Percentiles rank a stretch among this genome's conserved stretches.
phyloP scores from a whole-genome alignment of 23 red algal species.

The Gracilaria caudata region DNA sequence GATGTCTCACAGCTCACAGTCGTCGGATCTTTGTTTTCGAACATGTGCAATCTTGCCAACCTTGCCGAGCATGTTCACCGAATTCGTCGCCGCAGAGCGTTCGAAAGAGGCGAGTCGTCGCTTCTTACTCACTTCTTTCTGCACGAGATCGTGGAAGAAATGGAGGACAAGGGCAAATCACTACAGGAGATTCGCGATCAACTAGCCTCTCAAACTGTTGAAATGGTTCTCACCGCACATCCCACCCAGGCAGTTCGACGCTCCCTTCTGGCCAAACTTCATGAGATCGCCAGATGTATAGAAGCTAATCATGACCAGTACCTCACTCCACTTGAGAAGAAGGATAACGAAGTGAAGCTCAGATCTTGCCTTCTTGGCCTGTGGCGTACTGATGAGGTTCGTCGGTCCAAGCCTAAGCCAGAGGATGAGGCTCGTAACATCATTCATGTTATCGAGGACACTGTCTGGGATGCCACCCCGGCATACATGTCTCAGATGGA shows the following conservation, averaged over 20 bases:
- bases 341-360: constrained; percentile 37
- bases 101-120: constrained; percentile 84
- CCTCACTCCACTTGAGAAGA: constrained; percentile 84
- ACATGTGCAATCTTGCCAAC: constrained; percentile 97
- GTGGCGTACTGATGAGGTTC: constrained; percentile 98
- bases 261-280: constrained; percentile 88
- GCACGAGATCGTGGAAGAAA: constrained; percentile 79
- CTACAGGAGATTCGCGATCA: constrained; percentile 81
- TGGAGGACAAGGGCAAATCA: constrained; percentile 77
- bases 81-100: constrained; percentile 83
- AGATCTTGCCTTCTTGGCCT: constrained; percentile 55
- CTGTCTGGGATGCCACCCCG: constrained; percentile 94
- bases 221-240: constrained; percentile 99
- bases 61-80: constrained; percentile 96
- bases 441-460: constrained; percentile 90
- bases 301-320: constrained; percentile 75
- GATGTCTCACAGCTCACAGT: constrained; percentile 67
- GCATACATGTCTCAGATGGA: constrained; percentile 79
- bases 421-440: constrained; percentile 95
- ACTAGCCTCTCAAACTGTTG: constrained; percentile 77
- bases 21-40: constrained; percentile 91
- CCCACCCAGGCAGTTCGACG: constrained; percentile 97
- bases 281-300: constrained; percentile 79
- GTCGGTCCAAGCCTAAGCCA: constrained; percentile 86
- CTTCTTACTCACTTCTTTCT: constrained; percentile 77